phyloP scores from a whole-genome alignment of 2,329 filamentous ascomycete species.

The Neofusicoccum sp. region DNA sequence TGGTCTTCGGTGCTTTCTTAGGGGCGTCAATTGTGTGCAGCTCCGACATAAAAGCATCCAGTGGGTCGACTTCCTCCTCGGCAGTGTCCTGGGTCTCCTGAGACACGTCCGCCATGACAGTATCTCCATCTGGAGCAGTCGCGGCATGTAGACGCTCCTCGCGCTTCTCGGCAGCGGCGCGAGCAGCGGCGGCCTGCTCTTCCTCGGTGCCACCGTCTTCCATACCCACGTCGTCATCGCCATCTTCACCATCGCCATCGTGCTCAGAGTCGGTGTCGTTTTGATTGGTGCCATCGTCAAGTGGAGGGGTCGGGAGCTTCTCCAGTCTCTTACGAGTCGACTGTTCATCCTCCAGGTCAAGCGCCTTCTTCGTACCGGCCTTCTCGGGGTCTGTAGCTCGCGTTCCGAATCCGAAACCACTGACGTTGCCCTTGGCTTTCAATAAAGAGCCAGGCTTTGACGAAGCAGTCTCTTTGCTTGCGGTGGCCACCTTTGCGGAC shows the following conservation, averaged over 20 bases:
- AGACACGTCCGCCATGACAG: slow-evolving; percentile 41
- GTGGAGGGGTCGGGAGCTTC: slow-evolving; percentile 67
- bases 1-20: slow-evolving; percentile 29
- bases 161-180: slow-evolving; percentile 76
- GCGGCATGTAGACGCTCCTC: slow-evolving; percentile 54
- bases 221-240: slow-evolving; percentile 72
- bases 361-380: slow-evolving; percentile 65
- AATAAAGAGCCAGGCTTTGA: slow-evolving; percentile 36
- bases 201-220: slow-evolving; percentile 81
- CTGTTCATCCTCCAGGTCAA: slow-evolving; percentile 87
- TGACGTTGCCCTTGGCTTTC: slow-evolving; percentile 71
- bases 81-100: slow-evolving; percentile 27
- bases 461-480: background rate
- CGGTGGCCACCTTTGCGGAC: background rate
- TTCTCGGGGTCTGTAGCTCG: slow-evolving; percentile 70
- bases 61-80: slow-evolving; percentile 77
- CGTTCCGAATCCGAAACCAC: slow-evolving; percentile 75
- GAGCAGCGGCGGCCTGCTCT: slow-evolving; percentile 79
- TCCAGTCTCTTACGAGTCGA: slow-evolving; percentile 83
- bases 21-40: slow-evolving; percentile 53
- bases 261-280: slow-evolving; percentile 41
- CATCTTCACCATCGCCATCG: slow-evolving; percentile 58
- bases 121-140: slow-evolving; percentile 39
- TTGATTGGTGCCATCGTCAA: slow-evolving; percentile 49
- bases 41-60: slow-evolving; percentile 95